Conservation (phyloP, 176 grass and related monocot species). For the Chrysopogon serrulatus region DNA sequence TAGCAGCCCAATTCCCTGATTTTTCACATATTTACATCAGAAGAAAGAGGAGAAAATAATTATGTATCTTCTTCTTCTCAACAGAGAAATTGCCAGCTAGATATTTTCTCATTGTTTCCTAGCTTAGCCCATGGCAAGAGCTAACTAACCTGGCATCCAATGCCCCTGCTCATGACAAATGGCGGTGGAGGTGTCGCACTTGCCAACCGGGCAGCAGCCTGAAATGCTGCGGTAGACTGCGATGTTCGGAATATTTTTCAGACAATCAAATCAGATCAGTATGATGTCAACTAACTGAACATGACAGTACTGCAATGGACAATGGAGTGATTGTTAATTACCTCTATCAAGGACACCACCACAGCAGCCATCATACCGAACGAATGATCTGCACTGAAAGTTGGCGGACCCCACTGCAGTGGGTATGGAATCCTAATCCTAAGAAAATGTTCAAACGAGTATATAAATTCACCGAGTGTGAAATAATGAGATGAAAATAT, state of each 20-base stretch:
- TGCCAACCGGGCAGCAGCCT: conserved; percentile 69
- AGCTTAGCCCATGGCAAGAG: neutral
- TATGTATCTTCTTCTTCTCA: neutral
- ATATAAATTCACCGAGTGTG: too few species aligned
- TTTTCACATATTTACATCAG: neutral
- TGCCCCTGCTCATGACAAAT: conserved; percentile 75
- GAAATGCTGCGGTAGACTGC: conserved; percentile 73
- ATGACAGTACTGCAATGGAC: too few species aligned
- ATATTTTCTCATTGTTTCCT: neutral
- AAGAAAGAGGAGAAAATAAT: neutral
- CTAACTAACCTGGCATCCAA: conserved; percentile 67
- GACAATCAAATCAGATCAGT: neutral
- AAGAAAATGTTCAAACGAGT: neutral
- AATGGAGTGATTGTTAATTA: too few species aligned
- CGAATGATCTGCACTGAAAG: conserved; percentile 64
- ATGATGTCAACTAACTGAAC: neutral
- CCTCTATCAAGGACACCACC: conserved; percentile 76
- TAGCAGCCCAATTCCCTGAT: conserved; percentile 70
- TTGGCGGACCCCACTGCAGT: conserved; percentile 79
- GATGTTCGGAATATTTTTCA: neutral
- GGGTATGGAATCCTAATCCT: conserved; percentile 74
- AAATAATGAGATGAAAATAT: neutral
- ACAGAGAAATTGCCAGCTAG: neutral
- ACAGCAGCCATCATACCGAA: conserved; percentile 93
- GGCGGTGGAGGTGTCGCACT: conserved; percentile 87